Conservation (phyloP, 1,284 basidiomycete genomes). For the Austroboletus novae-zelandiae region DNA sequence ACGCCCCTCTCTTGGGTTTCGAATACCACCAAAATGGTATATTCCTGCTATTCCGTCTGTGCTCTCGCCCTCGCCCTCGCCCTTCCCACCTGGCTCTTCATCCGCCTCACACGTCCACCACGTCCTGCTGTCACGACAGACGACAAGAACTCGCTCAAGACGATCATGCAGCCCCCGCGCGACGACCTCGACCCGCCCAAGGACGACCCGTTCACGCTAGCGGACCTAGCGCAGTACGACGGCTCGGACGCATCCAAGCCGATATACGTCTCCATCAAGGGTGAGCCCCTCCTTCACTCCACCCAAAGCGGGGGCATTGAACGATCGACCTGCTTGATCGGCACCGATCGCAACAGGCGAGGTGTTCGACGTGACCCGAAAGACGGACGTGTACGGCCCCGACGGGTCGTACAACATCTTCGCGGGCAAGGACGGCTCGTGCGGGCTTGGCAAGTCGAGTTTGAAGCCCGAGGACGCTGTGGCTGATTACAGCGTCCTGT, state of each 20-base stretch:
- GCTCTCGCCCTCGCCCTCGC: constrained; percentile 13
- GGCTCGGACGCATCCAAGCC: constrained; percentile 63
- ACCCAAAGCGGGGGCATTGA: too few relatives aligned
- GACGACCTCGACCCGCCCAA: constrained; percentile 72
- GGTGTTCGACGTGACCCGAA: constrained; percentile 82
- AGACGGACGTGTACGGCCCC: constrained; percentile 78
- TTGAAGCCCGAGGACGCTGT: constrained; percentile 87
- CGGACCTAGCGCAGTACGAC: constrained; percentile 68
- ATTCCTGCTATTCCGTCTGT: constrained; percentile 19
- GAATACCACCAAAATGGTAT: neutral
- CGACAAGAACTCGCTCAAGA: constrained; percentile 45
- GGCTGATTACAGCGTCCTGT: constrained; percentile 80
- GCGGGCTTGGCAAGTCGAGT: constrained; percentile 82
- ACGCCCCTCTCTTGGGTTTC: too few relatives aligned
- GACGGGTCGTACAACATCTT: constrained; percentile 72
- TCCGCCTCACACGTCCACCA: constrained; percentile 11
- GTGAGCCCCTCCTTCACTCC: constrained; percentile 39
- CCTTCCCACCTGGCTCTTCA: constrained; percentile 21
- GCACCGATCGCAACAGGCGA: constrained; percentile 47
- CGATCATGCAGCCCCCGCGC: constrained; percentile 67
- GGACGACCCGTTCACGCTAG: constrained; percentile 71
- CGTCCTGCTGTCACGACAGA: constrained; percentile 13
- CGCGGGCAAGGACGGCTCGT: constrained; percentile 89
- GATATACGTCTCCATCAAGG: constrained; percentile 89
- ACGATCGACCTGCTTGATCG: too few relatives aligned